Evolutionary conservation across 768 basidiomycete species (phyloP), one percentile per base, ranked within the genome.

Genomic region (Tricholoma bakamatsutake): DNA sequence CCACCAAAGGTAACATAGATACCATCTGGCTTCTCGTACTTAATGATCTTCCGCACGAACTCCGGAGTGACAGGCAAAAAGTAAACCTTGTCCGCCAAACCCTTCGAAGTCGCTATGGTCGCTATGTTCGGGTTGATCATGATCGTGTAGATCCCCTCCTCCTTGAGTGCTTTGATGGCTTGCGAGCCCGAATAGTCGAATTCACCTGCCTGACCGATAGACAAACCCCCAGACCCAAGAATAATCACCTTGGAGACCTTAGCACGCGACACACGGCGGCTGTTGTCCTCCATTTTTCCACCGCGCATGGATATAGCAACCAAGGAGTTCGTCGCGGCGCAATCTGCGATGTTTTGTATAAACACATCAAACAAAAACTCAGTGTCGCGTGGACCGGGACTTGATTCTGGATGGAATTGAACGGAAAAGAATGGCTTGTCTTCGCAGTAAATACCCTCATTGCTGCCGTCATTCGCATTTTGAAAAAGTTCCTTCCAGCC

Each of bases 151-250:
- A 99, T 98, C 33, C 97, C 97, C 69, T 98, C 97, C 68, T 93
- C 93, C 74, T 98, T 98, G 61, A 99, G 81, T 9, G 97, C 97
- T 73, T 99, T 99, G 81, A 99, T 96, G 11, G 97, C 96, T 70
- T 99, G 97, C 37, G 93, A 96, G 59, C 97, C 97, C 0, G 97
- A 98, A 75, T 99, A 99, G 73, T 99, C 97, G 73, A 99, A 99
- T 72, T 99, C 97, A 62, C 97, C 97, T 0, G 97, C 97, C 69
- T 99, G 97, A 50, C 97, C 97, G 61, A 99, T 99, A 10, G 95
- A 98, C 17, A 99, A 77, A 60, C 97, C 97, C 28, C 97, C 97
- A 5, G 96, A 98, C 47, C 97, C 97, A 50, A 99, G 85, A 61
- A 99, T 93, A 63, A 99, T 80, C 53, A 99, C 95, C 74, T 99